phyloP scores from a whole-genome alignment of 75 land plant species.

The Chamaecyparis obtusa region DNA sequence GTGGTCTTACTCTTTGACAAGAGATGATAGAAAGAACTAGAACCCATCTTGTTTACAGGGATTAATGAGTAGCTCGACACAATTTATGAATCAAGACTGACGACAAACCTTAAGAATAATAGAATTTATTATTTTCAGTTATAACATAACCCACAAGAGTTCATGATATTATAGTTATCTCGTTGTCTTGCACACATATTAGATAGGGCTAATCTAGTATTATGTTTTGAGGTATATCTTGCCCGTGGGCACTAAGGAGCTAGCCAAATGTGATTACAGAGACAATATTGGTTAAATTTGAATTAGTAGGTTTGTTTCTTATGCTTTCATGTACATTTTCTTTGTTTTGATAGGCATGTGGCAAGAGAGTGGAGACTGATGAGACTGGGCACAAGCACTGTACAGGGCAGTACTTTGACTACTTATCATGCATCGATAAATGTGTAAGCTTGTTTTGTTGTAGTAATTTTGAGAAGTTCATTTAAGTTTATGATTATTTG shows the following conservation, averaged over 20 bases:
- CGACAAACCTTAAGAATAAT: background rate
- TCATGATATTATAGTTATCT: background rate
- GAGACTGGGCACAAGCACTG: constrained; percentile 51
- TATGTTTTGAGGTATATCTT: background rate
- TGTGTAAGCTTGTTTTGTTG: constrained; percentile 32
- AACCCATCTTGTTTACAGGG: background rate
- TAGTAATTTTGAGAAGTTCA: background rate
- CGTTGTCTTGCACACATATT: background rate
- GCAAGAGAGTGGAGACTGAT: constrained; percentile 38
- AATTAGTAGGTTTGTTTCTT: background rate
- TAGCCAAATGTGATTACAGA: background rate
- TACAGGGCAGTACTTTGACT: constrained; percentile 60
- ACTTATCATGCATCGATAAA: constrained; percentile 53
- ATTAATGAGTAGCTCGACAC: background rate
- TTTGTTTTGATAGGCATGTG: constrained; percentile 35
- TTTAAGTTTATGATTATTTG: background rate
- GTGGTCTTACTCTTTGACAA: background rate
- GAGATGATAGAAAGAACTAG: background rate
- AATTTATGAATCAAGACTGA: background rate
- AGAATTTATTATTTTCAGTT: background rate
- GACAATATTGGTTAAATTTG: background rate
- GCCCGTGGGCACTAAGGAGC: background rate
- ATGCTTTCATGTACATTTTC: background rate
- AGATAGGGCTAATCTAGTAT: background rate
- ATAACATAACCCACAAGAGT: background rate